Conservation (phyloP, 2,329 filamentous ascomycete genomes). For the Fusarium miscanthi region DNA sequence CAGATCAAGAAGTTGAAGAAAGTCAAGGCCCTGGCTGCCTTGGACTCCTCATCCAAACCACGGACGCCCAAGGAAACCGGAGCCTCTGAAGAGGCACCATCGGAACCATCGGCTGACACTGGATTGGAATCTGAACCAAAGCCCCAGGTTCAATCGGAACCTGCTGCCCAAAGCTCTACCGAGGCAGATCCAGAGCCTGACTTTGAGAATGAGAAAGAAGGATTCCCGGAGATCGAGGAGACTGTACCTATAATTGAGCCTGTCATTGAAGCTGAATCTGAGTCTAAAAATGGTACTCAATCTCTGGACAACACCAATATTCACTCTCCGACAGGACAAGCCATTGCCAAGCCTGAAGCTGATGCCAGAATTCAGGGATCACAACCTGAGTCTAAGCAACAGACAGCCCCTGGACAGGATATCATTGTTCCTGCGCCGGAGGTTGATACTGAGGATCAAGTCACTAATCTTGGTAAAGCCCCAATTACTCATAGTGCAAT, state of each 20-base stretch:
- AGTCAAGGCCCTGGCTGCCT: conserved; percentile 38
- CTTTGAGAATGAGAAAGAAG: conserved; percentile 38
- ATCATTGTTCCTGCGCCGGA: conserved; percentile 31
- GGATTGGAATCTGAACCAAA: conserved; percentile 36
- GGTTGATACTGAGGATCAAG: conserved; percentile 32
- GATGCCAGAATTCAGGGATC: conserved; percentile 21
- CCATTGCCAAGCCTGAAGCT: conserved; percentile 28
- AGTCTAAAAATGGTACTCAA: conserved; percentile 43
- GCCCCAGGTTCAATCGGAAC: conserved; percentile 16
- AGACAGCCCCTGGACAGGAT: conserved; percentile 36
- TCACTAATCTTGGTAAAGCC: conserved; percentile 1
- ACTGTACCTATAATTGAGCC: conserved; percentile 45
- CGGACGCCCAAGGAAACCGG: conserved; percentile 33
- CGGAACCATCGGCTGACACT: conserved; percentile 29
- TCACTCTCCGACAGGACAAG: conserved; percentile 27
- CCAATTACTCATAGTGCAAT: conserved; percentile 26
- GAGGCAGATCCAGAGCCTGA: conserved; percentile 30
- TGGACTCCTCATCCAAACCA: conserved; percentile 27
- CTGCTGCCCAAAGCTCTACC: conserved; percentile 14
- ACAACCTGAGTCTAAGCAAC: conserved; percentile 26
- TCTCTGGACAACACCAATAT: conserved; percentile 26
- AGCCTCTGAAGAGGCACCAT: conserved; percentile 20
- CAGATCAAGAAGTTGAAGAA: conserved; percentile 44
- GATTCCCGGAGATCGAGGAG: conserved; percentile 35
- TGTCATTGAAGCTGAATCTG: conserved; percentile 46